Base-by-base conservation (phyloP, 192 early-diverging fungal genomes). In the Coemansia sp. region DNA sequence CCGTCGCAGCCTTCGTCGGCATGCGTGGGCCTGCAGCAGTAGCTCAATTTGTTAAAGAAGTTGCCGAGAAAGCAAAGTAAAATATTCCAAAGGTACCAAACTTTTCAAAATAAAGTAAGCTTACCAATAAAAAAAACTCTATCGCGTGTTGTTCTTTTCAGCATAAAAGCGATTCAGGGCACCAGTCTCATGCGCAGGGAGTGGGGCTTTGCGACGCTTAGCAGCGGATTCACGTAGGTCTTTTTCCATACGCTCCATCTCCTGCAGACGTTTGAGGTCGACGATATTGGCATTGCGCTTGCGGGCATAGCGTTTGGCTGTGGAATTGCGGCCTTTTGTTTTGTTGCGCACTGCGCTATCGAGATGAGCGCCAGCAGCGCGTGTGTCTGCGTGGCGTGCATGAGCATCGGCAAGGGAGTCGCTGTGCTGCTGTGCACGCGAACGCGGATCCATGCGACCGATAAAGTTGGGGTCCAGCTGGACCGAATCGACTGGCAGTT, bases 401-500 rank as follows among this genome's bases (percentile, higher is more conserved):
- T 60, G 60, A 49, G 18, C 41, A 19, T 51, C 62, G n/a, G 34
- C 56, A 10, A 67, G 31, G 19, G 49, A 18, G 18, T 68, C 64
- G 53, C 56, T 67, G 23, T 59, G 28, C 14, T 50, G 65, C 51
- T 68, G 51, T 0, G 57, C 60, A 21, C 73, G 72, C 10, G 86
- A 76, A 2, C 85, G 82, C 49, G 85, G 82, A 71, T 93, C 94
- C 56, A 94, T 70, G 24, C 85, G 85, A 41, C 93, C 95, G 30
- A 97, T 84, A 32, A 91, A 83, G 41, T 74, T 85, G 14, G 93
- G 91, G 69, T 97, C 87, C 47, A 98, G 76, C 7, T 88, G 79
- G 64, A 98, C 94, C 81, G 94, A 97, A 55, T 96, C 93, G 38
- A 94, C 92, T 53, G 95, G 92, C 61, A 98, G 83, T 71, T 98